Evolutionary conservation across 805 yeast species (phyloP), one percentile per base, ranked within the genome.

Genomic region (Ogataea trehaloabstinens): DNA sequence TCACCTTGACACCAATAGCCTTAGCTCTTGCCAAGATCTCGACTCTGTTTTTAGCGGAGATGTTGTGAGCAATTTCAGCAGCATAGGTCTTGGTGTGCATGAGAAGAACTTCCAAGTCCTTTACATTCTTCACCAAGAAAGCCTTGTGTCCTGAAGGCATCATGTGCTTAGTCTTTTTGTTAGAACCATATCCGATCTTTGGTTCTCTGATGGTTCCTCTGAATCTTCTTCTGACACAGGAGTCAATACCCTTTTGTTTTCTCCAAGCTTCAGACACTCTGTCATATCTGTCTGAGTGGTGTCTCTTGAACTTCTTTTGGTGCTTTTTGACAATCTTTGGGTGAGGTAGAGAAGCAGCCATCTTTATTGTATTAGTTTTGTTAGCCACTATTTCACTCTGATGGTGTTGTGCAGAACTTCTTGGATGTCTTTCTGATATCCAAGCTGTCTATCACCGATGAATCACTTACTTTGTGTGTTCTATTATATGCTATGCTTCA

Each of bases 161-260:
- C 78, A 93, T 68, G 83, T 82, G 87, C 75, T 84, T 88, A 70
- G 99, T 93, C 82, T 85, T 89, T 80, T 88, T 93, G 96, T 93
- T 89, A 63, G 98, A 89, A 77, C 99, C 97, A 82, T 87, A 93
- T 82, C 99, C 99, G 66, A 93, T 90, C 80, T 85, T 90, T 81
- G 99, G 99, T 82, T 91, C 95, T 65, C 90, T 80, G 70, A 93
- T 87, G 76, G 91, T 85, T 70, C 99, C 99, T 84, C 97, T 88
- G 95, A 93, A 93, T 82, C 93, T 85, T 82, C 99, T 91, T 82
- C 99, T 93, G 72, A 95, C 97, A 78, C 88, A 82, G 61, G 98
- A 90, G 82, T 93, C 99, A 71, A 93, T 93, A 93, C 99, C 99
- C 87, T 93, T 93, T 79, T 95, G 99, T 80, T 93, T 91, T 88